Evolutionary conservation across 2,329 filamentous ascomycete species (phyloP).

Genomic region (Phoma sp.): DNA sequence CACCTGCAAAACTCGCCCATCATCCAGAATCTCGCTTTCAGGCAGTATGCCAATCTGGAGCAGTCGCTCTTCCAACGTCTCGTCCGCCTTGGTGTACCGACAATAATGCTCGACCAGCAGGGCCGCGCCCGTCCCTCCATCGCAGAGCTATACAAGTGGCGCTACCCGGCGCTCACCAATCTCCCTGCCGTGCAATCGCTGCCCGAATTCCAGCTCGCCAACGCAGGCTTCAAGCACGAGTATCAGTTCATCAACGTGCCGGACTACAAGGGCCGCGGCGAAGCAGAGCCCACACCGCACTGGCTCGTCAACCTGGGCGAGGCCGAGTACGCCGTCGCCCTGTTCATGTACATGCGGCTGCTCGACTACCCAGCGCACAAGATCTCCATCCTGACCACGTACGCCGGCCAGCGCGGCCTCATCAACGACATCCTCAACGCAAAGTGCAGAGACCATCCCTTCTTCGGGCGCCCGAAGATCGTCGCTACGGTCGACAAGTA

Average conservation of each 20-base stretch:
- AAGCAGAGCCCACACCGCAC: constrained; percentile 88
- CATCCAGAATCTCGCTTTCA: constrained; percentile 91
- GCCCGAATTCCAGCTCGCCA: constrained; percentile 78
- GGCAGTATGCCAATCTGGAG: constrained; percentile 93
- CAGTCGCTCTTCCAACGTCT: constrained; percentile 93
- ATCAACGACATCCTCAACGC: constrained; percentile 85
- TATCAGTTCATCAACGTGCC: constrained; percentile 97
- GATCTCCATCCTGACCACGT: constrained; percentile 91
- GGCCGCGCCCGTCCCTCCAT: constrained; percentile 88
- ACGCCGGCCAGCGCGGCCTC: constrained; percentile 88
- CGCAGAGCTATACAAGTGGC: constrained; percentile 90
- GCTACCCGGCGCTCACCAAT: constrained; percentile 81
- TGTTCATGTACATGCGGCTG: constrained; percentile 97
- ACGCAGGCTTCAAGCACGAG: constrained; percentile 90
- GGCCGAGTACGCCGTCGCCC: constrained; percentile 93
- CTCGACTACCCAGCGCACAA: constrained; percentile 84
- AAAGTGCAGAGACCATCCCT: constrained; percentile 78
- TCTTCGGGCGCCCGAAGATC: constrained; percentile 88
- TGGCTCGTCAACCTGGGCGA: constrained; percentile 97
- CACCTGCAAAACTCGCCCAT: constrained; percentile 97
- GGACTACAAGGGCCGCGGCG: constrained; percentile 88
- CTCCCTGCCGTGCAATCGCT: constrained; percentile 73
- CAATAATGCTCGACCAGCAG: constrained; percentile 88
- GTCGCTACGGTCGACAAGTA: constrained; percentile 98
- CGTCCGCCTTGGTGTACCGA: constrained; percentile 89